Evolutionary conservation across 129 eudicot species (phyloP), one percentile per base, ranked within the genome.

Genomic region (Flaveria robusta): DNA sequence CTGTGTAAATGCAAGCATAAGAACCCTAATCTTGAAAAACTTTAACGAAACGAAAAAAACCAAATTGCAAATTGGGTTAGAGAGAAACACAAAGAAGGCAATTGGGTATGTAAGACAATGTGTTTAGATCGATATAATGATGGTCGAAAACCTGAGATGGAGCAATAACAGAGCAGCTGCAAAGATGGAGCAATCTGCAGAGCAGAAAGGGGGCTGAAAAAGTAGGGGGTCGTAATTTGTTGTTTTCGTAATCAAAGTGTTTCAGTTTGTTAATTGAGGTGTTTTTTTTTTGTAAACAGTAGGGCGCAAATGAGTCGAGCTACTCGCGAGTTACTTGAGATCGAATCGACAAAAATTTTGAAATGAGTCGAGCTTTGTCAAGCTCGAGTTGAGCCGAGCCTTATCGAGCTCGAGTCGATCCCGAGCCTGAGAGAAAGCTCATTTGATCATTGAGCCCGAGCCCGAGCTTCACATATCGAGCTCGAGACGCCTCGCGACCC

Each of bases 11-110:
- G 43, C 74, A 47, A 39, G 26, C 23, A 66, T 55, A 70, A 16
- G 34, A 78, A 67, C 80, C 84, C 80, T 45, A 74, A 64, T 74
- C 42, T 68, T 58, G 16, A n/a, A 70, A 34, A 52, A 64, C 50
- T 66, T 75, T 26, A 37, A 31, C 11, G 9, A 56, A 58, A 58
- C 2, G 7, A 58, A 23, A 11, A 58, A 23, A 58, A 29, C 31
- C 34, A 58, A 23, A 58, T 58, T 58, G 65, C 6, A 14, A 58
- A 58, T 0, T 58, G 65, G 65, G 65, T 58, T 58, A 24, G 10
- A 9, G 31, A 58, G 65, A 58, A 22, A 58, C 15, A 23, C 31
- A 58, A 22, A 58, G 72, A 31, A 29, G 45, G 11, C 27, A 68
- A 77, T 2, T 55, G 81, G 47, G 43, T 66, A 54, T 76, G 74